Conservation (phyloP, 2,329 filamentous ascomycete genomes). For the Phoma sp. region DNA sequence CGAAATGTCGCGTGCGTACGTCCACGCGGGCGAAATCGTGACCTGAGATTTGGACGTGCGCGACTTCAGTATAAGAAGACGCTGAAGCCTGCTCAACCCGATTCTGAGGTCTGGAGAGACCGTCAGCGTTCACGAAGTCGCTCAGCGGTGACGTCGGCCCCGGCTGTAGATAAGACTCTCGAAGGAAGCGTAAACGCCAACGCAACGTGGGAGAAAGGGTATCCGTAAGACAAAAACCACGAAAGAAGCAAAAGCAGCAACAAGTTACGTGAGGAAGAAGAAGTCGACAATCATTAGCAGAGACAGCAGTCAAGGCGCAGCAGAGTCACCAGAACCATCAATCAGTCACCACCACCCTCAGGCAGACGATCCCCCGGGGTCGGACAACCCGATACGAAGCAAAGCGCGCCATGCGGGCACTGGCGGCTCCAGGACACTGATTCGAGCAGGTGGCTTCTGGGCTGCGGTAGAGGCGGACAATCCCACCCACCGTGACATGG, state of each 20-base stretch:
- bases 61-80: background rate
- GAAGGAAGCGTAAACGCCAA: background rate
- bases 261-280: background rate
- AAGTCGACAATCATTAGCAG: background rate
- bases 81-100: background rate
- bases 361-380: conserved; percentile 27
- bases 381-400: conserved; percentile 33
- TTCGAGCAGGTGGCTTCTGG: conserved; percentile 24
- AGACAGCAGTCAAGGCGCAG: conserved; percentile 7
- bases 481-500: conserved; percentile 15
- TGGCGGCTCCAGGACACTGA: conserved; percentile 23
- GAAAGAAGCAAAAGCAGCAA: background rate
- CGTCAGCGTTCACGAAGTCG: background rate
- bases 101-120: background rate
- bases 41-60: background rate
- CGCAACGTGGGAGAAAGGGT: background rate
- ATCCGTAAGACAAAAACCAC: background rate
- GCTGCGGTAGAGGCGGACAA: conserved; percentile 10
- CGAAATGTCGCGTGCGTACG: conserved; percentile 31
- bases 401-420: conserved; percentile 24
- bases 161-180: conserved; percentile 17
- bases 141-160: conserved; percentile 13
- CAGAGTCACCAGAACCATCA: conserved; percentile 27
- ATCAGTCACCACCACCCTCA: conserved; percentile 20
- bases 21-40: conserved; percentile 38